Evolutionary conservation across 257 asterid species (phyloP).

Genomic region (Cynanchum wilfordii): DNA sequence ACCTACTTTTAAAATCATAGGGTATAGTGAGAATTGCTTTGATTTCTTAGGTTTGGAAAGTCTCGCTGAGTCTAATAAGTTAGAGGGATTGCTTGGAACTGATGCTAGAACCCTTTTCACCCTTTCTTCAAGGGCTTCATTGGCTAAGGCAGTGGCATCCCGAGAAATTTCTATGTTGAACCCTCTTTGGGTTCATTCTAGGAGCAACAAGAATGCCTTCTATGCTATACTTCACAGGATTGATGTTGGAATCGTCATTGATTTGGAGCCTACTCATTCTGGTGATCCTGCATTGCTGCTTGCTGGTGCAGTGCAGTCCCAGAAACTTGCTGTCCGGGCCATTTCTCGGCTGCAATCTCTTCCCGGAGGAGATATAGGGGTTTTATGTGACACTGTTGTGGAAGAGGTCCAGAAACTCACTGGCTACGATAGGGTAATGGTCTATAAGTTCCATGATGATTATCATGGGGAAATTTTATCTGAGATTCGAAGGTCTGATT

Average conservation of each 20-base stretch:
- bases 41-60: constrained; percentile 41
- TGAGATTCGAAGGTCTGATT: constrained; percentile 47
- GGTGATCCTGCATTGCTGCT: constrained; percentile 39
- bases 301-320: constrained; percentile 51
- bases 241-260: constrained; percentile 61
- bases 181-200: constrained; percentile 53
- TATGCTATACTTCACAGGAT: constrained; percentile 66
- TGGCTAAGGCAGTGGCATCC: constrained; percentile 34
- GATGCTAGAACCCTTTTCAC: constrained; percentile 55
- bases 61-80: constrained; percentile 10
- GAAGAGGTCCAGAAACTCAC: constrained; percentile 60
- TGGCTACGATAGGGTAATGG: constrained; percentile 67
- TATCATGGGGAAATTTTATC: constrained; percentile 64
- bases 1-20: constrained; percentile 34
- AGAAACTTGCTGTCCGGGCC: constrained; percentile 49
- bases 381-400: constrained; percentile 47
- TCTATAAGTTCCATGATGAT: constrained; percentile 61
- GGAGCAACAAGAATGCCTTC: constrained; percentile 34
- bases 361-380: constrained; percentile 50
- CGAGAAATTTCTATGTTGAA: constrained; percentile 51
- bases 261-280: constrained; percentile 63
- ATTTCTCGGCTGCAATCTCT: constrained; percentile 50
- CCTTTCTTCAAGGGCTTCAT: constrained; percentile 31
- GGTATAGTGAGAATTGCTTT: constrained; percentile 50
- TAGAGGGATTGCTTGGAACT: constrained; percentile 33